Base-by-base conservation (phyloP, 176 grass and related monocot genomes). In the Phoenix dactylifera region DNA sequence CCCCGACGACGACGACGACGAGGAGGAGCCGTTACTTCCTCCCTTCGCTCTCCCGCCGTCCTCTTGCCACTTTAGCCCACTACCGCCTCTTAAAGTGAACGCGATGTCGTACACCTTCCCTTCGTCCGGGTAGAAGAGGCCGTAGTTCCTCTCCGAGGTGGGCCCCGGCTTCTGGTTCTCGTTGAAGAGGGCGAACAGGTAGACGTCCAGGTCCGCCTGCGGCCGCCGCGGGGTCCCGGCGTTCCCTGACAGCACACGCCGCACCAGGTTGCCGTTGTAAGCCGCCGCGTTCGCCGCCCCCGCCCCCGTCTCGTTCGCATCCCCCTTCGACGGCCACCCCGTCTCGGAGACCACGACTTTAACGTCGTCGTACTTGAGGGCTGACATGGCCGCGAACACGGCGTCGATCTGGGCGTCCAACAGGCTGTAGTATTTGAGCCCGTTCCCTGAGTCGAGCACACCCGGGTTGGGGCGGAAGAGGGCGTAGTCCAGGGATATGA, bases 171-270 rank as follows among this genome's bases (percentile, higher is more conserved):
- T 98, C 79, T 92, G 88, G 84, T 98, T 85, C 73, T 98, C 93
- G 78, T 98, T 98, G 81, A 98, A 98, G 10, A 98, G 84, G 7
- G 82, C 93, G 73, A 98, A 98, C 26, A 98, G 84, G 68, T 88
- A 98, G 0, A 98, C 87, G 70, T 83, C 88, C 0, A 98, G 24
- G 78, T 98, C 79, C 3, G 79, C 84, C 54, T 92, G 69, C 7
- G 88, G 84, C n/a, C 87, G 84, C 24, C 63, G 88, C 17, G 93
- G 93, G 0, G 93, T 88, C 9, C 81, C 88, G 2, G 80, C 60
- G 70, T 98, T 92, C 4, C 79, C 85, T 3, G 93, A 98, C 14
- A 98, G 82, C 53, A 92, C 93, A 25, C 93, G 72, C 49, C 88
- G 71, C 0, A 88, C 74, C 1, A 92, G 73, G 75, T 98, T 98